Base-by-base conservation (phyloP, 1,284 basidiomycete species). In the Cutaneotrichosporon cavernicola region DNA sequence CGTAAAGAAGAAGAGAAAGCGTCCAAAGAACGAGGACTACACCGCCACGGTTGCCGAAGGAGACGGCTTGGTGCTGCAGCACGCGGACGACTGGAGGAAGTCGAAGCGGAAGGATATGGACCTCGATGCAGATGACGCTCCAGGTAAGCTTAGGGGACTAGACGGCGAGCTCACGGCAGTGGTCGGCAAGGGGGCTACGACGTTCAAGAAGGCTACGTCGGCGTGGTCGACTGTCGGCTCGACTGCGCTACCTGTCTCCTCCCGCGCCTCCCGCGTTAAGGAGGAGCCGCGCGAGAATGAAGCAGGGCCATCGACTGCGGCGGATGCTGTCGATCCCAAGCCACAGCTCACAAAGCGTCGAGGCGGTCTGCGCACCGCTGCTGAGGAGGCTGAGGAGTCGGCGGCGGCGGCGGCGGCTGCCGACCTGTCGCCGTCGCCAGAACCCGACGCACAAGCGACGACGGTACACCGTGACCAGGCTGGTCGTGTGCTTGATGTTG, bases 401-500 rank as follows among this genome's bases (percentile, higher is more conserved):
- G 73, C 80, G 86, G 70, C 85, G 86, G 73, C 80, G 86, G 70
- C 87, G 83, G 81, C 74, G n/a, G 70, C 73, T 6, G 78, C 81
- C 62, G 79, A 78, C 66, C 67, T 62, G 46, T 73, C 72, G 51
- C 73, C 77, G n/a, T 84, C 85, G 5, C 80, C 82, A 16, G 76
- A 80, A 32, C 80, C 75, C 2, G 80, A 80, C 59, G 84, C 82
- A 85, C 84, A 86, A 58, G 85, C 85, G 0, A 84, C 84, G 76
- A 99, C 97, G 0, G 87, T 99, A 13, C 97, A 99, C 80, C 92
- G 97, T 76, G 96, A 99, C 79, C 83, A 88, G 18, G 85, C 86
- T 9, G 97, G 97, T 21, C 86, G 89, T 70, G 90, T 90, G 80
- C 91, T 99, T 61, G 93, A 99, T 73, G 86, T 91, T 56, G 90